Evolutionary conservation across 2,329 filamentous ascomycete species (phyloP), one percentile per base, ranked within the genome.

Genomic region (Nothomitra cinnamomea): DNA sequence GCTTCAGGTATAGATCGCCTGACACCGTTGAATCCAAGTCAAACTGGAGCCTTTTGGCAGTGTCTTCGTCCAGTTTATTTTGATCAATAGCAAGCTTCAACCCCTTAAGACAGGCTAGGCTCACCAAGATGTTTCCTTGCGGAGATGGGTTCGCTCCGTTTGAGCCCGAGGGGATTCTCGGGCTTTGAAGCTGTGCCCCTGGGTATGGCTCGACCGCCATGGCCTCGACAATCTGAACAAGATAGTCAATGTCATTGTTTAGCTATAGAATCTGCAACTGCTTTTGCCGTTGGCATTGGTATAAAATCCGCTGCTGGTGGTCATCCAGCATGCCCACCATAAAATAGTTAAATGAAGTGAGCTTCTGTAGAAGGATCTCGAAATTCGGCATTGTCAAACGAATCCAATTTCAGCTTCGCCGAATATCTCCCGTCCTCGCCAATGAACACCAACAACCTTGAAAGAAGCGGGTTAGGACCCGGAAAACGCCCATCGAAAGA

Each of bases 211-310:
- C 41, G 17, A 57, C 25, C 4, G 53, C 32, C 28, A 52, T 17
- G 40, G 64, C 63, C 28, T 61, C 55, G 55, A 65, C 61, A 28
- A 69, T 63, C 55, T 67, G 60, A 1, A 64, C 59, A 19, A 68
- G 58, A n/a, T 65, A 60, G 47, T 64, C 61, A 36, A 69, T 59
- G 19, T 58, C 64, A 53, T 58, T 58, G 53, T 67, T 67, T 4
- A 68, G 57, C 45, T 66, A 60, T 41, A 69, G 60, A 32, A 68
- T 66, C 47, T 66, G 63, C 50, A 65, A 65, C 24, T 66, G 60
- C 1, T 65, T 66, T n/a, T 63, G 61, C 1, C 56, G 61, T 38
- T 67, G 65, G 19, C 22, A 56, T 7, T 35, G 45, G 19, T 15
- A 24, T 15, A 64, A 61, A 28, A 59, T 55, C 3, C 60, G 43